Base-by-base conservation (phyloP, 257 asterid genomes). In the Jaltomata sinuosa region DNA sequence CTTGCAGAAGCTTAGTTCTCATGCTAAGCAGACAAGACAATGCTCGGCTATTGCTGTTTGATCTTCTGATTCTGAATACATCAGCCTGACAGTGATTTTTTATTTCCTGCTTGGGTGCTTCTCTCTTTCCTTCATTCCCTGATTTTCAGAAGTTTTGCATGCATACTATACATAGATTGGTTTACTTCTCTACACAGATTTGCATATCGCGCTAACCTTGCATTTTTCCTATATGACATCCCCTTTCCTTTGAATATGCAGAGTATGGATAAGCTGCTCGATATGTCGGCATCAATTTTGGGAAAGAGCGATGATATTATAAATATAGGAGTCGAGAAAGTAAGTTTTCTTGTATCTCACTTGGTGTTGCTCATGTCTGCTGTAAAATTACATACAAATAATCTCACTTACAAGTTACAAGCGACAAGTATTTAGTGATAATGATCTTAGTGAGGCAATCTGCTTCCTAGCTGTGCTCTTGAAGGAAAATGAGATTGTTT, bases 191-290 rank as follows among this genome's bases (percentile, higher is more conserved):
- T 77, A 76, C 40, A 45, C 5, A 76, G 42, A 45, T 49, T 45
- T 77, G 22, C 40, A 16, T 77, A 18, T 47, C 6, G 42, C 38
- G 7, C 38, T 27, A 49, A 49, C 42, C 61, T 9, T 77, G 82
- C 45, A 77, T 27, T 50, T 49, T 49, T 79, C 74, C 85, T 83
- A 49, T 81, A 79, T 84, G 81, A 50, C 79, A 80, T 78, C 84
- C 83, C 52, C 15, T 81, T 80, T 87, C 72, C 34, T 64, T 67
- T 67, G 69, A 85, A 79, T 83, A 50, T 89, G 90, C 97, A 96
- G 99, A 92, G 97, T 85, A 85, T 96, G 90, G 97, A 94, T 83
- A 92, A 87, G 84, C 94, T 96, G 84, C 84, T 94, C 61, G 89
- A 89, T 42, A 83, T 94, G 79, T 93, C 99, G 32, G 92, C 95